Base-by-base conservation (phyloP, 768 basidiomycete species). In the Amylocystis lapponica region DNA sequence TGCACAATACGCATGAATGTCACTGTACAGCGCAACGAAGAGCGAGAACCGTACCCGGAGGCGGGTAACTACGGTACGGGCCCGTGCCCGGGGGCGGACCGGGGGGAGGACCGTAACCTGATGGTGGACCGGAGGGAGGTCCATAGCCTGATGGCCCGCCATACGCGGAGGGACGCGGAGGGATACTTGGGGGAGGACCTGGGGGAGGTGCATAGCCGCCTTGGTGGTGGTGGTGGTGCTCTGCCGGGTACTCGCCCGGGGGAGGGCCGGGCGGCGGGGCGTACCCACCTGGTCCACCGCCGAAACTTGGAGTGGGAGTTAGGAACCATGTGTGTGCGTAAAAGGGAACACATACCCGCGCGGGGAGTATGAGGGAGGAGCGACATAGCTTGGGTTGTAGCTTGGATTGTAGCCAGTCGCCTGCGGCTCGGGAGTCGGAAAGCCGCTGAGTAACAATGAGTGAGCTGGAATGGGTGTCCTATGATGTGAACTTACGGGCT, bases 161-260 rank as follows among this genome's bases (percentile, higher is more conserved):
- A 13, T 26, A 27, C 4, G 41, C 35, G 1, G 40, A 39, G 13
- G 47, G 31, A 14, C 48, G 20, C 0, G 46, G 42, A 10, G 46
- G 43, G 27, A 53, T 36, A 20, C 44, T 47, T 4, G 48, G 39
- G 22, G 56, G 54, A 3, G 48, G 45, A 7, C 58, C 56, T 11
- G 48, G 36, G 14, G 55, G 54, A 30, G 49, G 45, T 7, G 23
- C 46, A 31, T 42, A 35, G 8, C 21, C 19, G n/a, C 46, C 43
- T 12, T 29, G n/a, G 10, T 23, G 37, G 25, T 39, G 37, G n/a
- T 39, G 37, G 26, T 39, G 37, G 23, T 39, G 37, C n/a, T n/a
- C n/a, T n/a, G n/a, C n/a, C n/a, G n/a, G n/a, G 37, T 39, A 27
- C n/a, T 40, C 25, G 26, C 35, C 16, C 4, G 35, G 35, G 14